phyloP scores from a whole-genome alignment of 2,329 filamentous ascomycete species.

The Diaporthe sp. region DNA sequence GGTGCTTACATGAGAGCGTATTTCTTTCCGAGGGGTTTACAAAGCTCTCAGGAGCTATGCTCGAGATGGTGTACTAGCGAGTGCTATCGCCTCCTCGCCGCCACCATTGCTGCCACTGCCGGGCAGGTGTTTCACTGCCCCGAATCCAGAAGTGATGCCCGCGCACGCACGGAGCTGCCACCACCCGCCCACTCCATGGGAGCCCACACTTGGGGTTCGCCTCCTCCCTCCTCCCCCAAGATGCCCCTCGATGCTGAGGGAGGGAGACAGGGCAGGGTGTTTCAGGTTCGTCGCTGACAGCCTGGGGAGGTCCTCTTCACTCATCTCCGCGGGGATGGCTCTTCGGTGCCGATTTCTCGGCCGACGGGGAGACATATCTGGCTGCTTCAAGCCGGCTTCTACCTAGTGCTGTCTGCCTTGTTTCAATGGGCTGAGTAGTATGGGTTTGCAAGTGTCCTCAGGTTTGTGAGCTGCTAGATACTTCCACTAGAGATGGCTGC shows the following conservation, averaged over 20 bases:
- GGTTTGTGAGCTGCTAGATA: not conserved
- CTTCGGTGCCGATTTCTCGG: not conserved
- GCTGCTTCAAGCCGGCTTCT: not conserved
- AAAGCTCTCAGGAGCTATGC: not conserved
- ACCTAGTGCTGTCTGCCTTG: too few species aligned
- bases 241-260: not conserved
- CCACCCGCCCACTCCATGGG: not conserved
- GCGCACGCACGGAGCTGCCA: not conserved
- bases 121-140: slow-evolving; percentile 7
- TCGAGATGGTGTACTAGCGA: not conserved
- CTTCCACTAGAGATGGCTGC: not conserved
- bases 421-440: not conserved
- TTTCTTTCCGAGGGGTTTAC: not conserved
- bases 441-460: not conserved
- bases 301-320: too few species aligned
- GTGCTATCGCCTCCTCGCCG: not conserved
- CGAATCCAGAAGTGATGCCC: slow-evolving; percentile 5
- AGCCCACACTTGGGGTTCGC: not conserved
- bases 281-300: not conserved
- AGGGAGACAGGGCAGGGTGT: not conserved
- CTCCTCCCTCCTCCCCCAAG: not conserved
- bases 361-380: too few species aligned
- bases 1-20: not conserved
- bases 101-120: not conserved
- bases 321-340: slow-evolving; percentile 5